Evolutionary conservation across 208 protist genomes (phyloP).

Genomic region (Plasmodiophora brassicae): DNA sequence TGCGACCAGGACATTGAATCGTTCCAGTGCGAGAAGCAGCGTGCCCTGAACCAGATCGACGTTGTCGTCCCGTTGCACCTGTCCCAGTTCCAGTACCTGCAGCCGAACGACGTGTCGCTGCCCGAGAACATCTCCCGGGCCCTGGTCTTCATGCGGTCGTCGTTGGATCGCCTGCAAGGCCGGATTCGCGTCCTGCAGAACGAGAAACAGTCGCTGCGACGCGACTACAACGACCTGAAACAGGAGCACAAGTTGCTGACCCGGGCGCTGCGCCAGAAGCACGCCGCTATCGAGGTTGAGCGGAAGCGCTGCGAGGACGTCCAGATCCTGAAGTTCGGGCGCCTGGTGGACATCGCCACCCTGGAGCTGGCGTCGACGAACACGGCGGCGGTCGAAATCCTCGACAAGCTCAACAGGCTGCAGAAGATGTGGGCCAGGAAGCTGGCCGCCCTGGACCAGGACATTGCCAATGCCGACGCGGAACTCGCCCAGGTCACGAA

Average conservation of each 20-base stretch:
- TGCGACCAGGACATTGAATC: conserved; percentile 70
- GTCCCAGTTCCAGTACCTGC: conserved; percentile 41
- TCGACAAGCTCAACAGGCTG: neutral
- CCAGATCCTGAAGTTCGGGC: conserved; percentile 46
- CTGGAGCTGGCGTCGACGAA: conserved; percentile 27
- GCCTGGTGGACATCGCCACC: conserved; percentile 36
- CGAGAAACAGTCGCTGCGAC: conserved; percentile 36
- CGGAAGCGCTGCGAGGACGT: conserved; percentile 41
- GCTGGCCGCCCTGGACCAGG: neutral
- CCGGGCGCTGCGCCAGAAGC: neutral
- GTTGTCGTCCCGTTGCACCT: conserved; percentile 68
- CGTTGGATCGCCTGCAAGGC: neutral
- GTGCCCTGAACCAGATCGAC: conserved; percentile 85
- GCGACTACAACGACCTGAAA: conserved; percentile 12
- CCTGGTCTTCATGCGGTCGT: conserved; percentile 45
- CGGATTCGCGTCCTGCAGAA: conserved; percentile 33
- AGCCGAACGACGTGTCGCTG: conserved; percentile 18
- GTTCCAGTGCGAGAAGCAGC: conserved; percentile 83
- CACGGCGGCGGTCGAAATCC: neutral
- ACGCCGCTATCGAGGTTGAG: conserved; percentile 32
- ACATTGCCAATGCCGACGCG: conserved; percentile 17
- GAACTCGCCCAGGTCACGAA: neutral
- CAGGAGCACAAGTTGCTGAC: neutral
- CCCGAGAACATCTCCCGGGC: conserved; percentile 40
- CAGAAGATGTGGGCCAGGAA: neutral